Evolutionary conservation across 257 asterid genomes (phyloP), one percentile per base, ranked within the genome.

Genomic region (Jaltomata sinuosa): DNA sequence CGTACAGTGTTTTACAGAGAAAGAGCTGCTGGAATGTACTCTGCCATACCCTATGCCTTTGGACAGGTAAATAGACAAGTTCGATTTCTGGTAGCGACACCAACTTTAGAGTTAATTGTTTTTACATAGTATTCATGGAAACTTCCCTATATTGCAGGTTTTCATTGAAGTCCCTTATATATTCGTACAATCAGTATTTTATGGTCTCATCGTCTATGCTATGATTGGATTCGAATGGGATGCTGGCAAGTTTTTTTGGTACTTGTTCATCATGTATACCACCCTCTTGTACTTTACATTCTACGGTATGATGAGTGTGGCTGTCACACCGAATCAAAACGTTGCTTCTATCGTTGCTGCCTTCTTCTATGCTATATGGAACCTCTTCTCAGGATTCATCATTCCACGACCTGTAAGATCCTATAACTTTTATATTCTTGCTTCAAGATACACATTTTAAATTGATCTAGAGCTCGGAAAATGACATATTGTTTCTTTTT

Each of bases 11-110:
- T 76, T 86, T 87, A 88, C 42, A 61, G 91, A 22, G 92, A 90
- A 82, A 88, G 80, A 74, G 92, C 91, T 16, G 92, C 91, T 19
- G 91, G 92, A 49, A 29, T 85, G 90, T 90, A 88, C 36, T 88
- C 91, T 6, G 87, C 92, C 61, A 50, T 85, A 64, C 87, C 92
- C 3, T 90, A 54, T 83, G 90, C 92, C 18, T 81, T 90, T 3
- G 91, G 87, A 36, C 92, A 88, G 91, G 92, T 90, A 49, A 34
- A 25, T 5, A 25, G 5, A 19, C 64, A 68, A 80, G 25, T 22
- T 25, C 11, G 21, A 16, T 57, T 59, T 61, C 71, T 15, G 0
- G 45, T 77, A 77, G 25, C 40, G 0, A 27, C 27, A 27, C 8
- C 42, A 76, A 77, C 61, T 49, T 77, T 12, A 27, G 8, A 22